Conservation (phyloP, 2,329 filamentous ascomycete genomes). For the Aspergillus arachidicola region DNA sequence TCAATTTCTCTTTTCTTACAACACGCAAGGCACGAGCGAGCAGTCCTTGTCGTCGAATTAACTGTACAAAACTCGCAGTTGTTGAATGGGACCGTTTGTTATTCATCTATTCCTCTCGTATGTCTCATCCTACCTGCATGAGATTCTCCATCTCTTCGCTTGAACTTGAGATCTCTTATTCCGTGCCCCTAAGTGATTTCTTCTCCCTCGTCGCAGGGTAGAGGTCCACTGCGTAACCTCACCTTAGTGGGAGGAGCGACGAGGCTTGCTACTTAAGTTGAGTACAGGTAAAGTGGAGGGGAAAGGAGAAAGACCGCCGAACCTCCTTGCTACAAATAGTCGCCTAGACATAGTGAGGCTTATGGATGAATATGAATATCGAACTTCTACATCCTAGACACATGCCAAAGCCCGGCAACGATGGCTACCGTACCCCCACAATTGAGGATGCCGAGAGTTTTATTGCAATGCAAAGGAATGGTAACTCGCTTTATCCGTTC, state of each 20-base stretch:
- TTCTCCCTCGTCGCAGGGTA: background rate
- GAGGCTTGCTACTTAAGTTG: background rate
- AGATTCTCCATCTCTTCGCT: background rate
- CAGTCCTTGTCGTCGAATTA: background rate
- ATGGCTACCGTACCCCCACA: slow-evolving; percentile 49
- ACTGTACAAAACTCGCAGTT: background rate
- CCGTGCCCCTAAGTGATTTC: background rate
- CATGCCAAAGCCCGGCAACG: slow-evolving; percentile 42
- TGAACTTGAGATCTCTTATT: background rate
- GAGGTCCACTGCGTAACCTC: background rate
- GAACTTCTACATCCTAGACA: slow-evolving; percentile 33
- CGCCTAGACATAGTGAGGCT: background rate
- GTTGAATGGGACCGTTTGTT: background rate
- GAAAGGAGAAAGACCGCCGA: background rate
- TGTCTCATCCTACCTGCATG: background rate
- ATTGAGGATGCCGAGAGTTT: slow-evolving; percentile 45
- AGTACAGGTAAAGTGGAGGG: background rate
- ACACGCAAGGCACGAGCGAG: background rate
- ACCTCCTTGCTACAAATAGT: background rate
- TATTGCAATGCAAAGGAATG: slow-evolving; percentile 17
- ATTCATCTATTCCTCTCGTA: background rate
- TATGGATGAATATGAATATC: slow-evolving; percentile 21
- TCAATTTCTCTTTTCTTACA: background rate
- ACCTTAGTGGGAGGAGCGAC: background rate
- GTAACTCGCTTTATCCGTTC: slow-evolving; percentile 15